These are phyloP conservation scores for Dinochytrium kinnereticum DNA, from an alignment of 371 early-diverging fungal genomes.

Conservation along the genomic window DNA sequence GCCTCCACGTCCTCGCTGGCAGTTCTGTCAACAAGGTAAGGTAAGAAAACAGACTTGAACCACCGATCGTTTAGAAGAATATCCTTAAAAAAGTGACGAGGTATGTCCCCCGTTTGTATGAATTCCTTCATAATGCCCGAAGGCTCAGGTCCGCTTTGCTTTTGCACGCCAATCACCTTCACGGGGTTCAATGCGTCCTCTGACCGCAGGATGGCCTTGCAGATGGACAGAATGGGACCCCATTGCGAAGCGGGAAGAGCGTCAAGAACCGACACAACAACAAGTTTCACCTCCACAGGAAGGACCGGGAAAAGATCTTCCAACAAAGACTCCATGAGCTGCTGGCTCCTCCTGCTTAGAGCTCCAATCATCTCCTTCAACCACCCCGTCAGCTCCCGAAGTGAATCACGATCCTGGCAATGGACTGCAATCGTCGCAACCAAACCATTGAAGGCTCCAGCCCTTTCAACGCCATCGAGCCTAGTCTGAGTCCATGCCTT, in stretches of 20 bases:
- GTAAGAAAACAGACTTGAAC: constrained; percentile 4
- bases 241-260: neutral
- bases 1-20: neutral
- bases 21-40: neutral
- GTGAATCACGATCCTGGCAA: neutral
- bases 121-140: neutral
- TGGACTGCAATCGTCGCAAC: neutral
- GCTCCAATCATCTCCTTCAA: neutral
- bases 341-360: neutral
- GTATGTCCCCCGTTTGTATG: neutral
- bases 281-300: neutral
- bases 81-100: neutral
- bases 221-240: neutral
- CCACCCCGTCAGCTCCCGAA: neutral
- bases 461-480: neutral
- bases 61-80: constrained; percentile 3
- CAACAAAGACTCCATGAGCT: neutral
- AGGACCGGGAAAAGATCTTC: neutral
- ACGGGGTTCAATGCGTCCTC: neutral
- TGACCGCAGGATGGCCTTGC: neutral
- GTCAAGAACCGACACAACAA: neutral
- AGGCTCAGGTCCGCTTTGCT: neutral
- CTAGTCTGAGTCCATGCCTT: neutral
- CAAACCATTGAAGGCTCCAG: neutral
- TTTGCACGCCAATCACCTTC: neutral